Percentiles rank a stretch among this genome's conserved stretches.
Conservation (phyloP, 2,329 filamentous ascomycete genomes). For the Claviceps sp. region DNA sequence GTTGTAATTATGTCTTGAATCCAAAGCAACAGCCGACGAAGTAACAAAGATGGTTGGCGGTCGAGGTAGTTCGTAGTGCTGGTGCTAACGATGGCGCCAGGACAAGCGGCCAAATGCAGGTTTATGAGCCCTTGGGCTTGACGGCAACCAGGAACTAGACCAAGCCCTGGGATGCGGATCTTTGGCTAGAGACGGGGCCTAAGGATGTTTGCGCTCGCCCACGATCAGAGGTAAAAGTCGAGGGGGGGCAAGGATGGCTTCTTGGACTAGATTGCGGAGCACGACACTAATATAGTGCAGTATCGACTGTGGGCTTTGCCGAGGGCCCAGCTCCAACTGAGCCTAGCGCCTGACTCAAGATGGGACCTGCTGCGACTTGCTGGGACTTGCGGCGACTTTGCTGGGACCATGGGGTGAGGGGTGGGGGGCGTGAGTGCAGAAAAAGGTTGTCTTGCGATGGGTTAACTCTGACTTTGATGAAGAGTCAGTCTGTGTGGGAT, state of each 20-base stretch:
- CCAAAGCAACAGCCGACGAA: not conserved
- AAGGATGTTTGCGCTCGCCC: slow-evolving; percentile 12
- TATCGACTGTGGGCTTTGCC: slow-evolving; percentile 19
- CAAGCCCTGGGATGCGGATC: slow-evolving; percentile 11
- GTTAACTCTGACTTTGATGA: slow-evolving; percentile 4
- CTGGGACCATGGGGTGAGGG: not conserved
- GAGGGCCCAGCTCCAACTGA: slow-evolving; percentile 20
- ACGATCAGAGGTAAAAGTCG: slow-evolving; percentile 13
- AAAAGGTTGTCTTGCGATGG: not conserved
- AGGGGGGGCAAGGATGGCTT: slow-evolving; percentile 11
- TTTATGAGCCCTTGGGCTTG: slow-evolving; percentile 5
- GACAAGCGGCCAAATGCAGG: slow-evolving; percentile 5
- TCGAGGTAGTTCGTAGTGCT: slow-evolving; percentile 1
- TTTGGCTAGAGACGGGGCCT: slow-evolving; percentile 8
- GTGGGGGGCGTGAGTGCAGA: slow-evolving; percentile 1
- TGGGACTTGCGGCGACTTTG: slow-evolving; percentile 1
- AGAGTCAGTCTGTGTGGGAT: slow-evolving; percentile 2
- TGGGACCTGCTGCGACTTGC: slow-evolving; percentile 6
- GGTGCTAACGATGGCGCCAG: slow-evolving; percentile 4
- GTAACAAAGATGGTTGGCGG: not conserved
- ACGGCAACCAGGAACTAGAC: slow-evolving; percentile 8
- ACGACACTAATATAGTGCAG: slow-evolving; percentile 27
- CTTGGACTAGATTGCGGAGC: slow-evolving; percentile 23
- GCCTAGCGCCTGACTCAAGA: slow-evolving; percentile 22
- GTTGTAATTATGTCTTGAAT: not conserved